Evolutionary conservation across 2,329 filamentous ascomycete species (phyloP), one percentile per base, ranked within the genome.

Genomic region (Sporothrix inflata): DNA sequence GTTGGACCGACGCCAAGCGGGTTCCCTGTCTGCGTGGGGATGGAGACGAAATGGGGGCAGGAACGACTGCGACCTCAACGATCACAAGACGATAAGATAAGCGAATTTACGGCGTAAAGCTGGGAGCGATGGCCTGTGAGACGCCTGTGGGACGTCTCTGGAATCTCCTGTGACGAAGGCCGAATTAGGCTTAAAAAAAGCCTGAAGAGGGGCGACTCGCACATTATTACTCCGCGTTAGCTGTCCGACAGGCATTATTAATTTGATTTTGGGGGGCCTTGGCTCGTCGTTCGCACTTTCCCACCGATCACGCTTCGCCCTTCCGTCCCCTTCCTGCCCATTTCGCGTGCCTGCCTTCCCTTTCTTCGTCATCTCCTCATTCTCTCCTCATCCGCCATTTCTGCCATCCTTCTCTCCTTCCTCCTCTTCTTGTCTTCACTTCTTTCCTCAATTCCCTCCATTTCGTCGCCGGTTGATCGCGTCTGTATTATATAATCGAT

Each of bases 21-120:
- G n/a, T 49, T n/a, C 16, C 21, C 9, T 34, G 3, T 38, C 42
- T 66, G n/a, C 65, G 30, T 53, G 45, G 47, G 47, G 45, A 51
- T 40, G 30, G 65, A n/a, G 27, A 19, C 55, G 30, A 60, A 38
- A 8, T 5, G 16, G 30, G 16, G 30, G 55, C 5, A 34, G 45
- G 30, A 38, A 49, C 34, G 65, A 55, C 38, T 19, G 42, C 8
- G 38, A 24, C n/a, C 4, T 11, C 3, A 45, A 14, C 11, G 42
- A n/a, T 49, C 45, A 21, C 9, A 1, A 12, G 1, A 24, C 69
- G 72, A 73, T 73, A 73, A 73, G 72, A 73, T 73, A 71, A 69
- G 53, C 66, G 49, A 55, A 69, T 57, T 34, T 47, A 49, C 61
- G 16, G 19, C 30, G 63, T 45, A n/a, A 42, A 61, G 30, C 21